These are phyloP conservation scores for Pseudonitzschia multiseries DNA, from an alignment of 108 stramenopile species.

Conservation along the genomic window DNA sequence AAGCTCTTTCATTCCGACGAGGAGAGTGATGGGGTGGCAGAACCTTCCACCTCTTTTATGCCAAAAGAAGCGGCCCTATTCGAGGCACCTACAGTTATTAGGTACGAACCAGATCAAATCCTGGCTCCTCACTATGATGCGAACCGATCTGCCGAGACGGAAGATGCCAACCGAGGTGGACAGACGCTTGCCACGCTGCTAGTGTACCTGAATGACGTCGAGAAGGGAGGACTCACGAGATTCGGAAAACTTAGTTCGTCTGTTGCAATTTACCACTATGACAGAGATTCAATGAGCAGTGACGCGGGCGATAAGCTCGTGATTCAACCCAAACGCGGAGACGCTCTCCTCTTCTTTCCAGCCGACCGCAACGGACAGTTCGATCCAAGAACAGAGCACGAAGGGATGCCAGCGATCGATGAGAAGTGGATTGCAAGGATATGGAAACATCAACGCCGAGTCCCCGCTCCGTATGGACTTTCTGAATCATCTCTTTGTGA, in stretches of 20 bases:
- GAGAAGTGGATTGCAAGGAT: constrained; percentile 85
- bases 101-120: constrained; percentile 67
- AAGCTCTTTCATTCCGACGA: constrained; percentile 41
- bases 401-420: constrained; percentile 74
- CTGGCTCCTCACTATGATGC: constrained; percentile 82
- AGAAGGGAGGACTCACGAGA: constrained; percentile 66
- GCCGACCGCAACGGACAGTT: constrained; percentile 70
- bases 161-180: constrained; percentile 79
- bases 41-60: background rate
- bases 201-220: constrained; percentile 82
- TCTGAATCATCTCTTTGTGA: constrained; percentile 40
- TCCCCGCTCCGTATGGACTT: constrained; percentile 74
- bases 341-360: constrained; percentile 82
- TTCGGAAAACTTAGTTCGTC: constrained; percentile 56
- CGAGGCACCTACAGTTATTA: constrained; percentile 77
- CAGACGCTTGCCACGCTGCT: constrained; percentile 77
- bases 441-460: constrained; percentile 65
- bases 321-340: constrained; percentile 62
- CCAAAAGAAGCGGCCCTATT: constrained; percentile 49
- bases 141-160: constrained; percentile 66
- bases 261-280: background rate
- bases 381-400: constrained; percentile 81
- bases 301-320: constrained; percentile 39
- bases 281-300: background rate
- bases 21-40: too few species aligned